Base-by-base conservation (phyloP, 2,329 filamentous ascomycete species). In the Beauveria pseudobassiana region DNA sequence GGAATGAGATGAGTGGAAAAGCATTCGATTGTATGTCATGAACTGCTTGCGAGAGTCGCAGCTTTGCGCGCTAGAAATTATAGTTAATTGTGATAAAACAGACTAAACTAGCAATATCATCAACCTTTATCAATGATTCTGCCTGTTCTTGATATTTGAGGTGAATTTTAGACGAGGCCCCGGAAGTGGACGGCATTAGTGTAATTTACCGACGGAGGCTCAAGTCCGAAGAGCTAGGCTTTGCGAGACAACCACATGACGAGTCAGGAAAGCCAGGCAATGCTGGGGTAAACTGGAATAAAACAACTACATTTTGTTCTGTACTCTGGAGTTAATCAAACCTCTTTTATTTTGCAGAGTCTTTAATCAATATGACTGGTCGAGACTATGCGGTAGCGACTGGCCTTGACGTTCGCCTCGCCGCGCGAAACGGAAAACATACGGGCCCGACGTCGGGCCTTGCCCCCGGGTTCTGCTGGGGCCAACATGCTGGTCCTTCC, bases 401-500 rank as follows among this genome's bases (percentile, higher is more conserved):
- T 5, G 74, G 76, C 9, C 68, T 69, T 24, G 69, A 76, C 38
- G 74, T 76, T 66, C 80, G 76, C 62, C 74, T 78, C 38, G 78
- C 73, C 46, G 76, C 75, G 66, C 79, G 76, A 63, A 67, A 68
- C 50, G 76, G 76, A 64, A 65, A 66, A 18, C 69, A 79, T 43
- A 75, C 72, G 50, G 71, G 71, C 40, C 72, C 74, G 22, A 87
- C 84, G 1, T 77, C 82, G 1, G 82, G 84, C 14, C 72, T 85
- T 2, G 81, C 84, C 2, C 80, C 81, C 0, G 76, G 75, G 14
- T 78, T 81, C 66, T 72, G n/a, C n/a, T n/a, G n/a, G 87, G 75
- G 84, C 84, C 45, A 88, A 88, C 66, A 75, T 88, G 43, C 77
- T 88, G 45, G 76, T 87, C 12, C 75, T 88, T 1, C 84, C 84